Evolutionary conservation across 163 green algal species (phyloP).

Genomic region (Scenedesmus sp.): DNA sequence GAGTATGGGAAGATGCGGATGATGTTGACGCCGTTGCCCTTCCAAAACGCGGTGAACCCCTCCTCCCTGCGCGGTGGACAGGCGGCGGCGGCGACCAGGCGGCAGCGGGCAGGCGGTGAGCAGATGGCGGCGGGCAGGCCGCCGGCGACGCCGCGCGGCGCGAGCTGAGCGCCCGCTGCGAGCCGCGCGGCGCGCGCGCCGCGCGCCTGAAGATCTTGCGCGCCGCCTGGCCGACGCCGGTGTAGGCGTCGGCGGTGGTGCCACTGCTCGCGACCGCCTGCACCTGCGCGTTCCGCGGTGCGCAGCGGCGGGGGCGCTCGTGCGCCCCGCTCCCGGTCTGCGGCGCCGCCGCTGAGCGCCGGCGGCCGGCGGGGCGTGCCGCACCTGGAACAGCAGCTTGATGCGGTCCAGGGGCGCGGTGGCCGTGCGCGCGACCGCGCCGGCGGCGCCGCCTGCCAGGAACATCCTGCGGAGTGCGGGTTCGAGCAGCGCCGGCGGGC

Average conservation of each 20-base stretch:
- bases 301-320: background rate
- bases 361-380: conserved; percentile 45
- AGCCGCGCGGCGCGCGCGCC: too few relatives aligned
- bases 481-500: too few relatives aligned
- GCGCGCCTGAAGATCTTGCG: conserved; percentile 74
- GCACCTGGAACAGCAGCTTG: conserved; percentile 93
- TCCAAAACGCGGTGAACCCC: conserved; percentile 91
- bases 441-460: conserved; percentile 84
- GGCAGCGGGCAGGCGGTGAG: background rate
- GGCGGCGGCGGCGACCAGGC: conserved; percentile 7
- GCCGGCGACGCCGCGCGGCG: background rate
- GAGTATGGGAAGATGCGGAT: conserved; percentile 96
- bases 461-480: conserved; percentile 66
- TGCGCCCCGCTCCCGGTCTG: background rate
- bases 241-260: conserved; percentile 76
- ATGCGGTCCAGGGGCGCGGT: conserved; percentile 92
- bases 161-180: background rate
- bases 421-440: conserved; percentile 83
- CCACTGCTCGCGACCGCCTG: conserved; percentile 82
- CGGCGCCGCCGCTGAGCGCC: background rate
- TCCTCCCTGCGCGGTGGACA: too few relatives aligned
- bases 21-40: conserved; percentile 92
- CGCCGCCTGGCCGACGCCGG: conserved; percentile 76
- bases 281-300: background rate
- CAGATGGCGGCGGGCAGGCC: too few relatives aligned